Percentiles rank a stretch among this genome's conserved stretches.
Evolutionary conservation across 2,329 filamentous ascomycete genomes (phyloP).

Genomic region (Ceratocystis smalleyi): DNA sequence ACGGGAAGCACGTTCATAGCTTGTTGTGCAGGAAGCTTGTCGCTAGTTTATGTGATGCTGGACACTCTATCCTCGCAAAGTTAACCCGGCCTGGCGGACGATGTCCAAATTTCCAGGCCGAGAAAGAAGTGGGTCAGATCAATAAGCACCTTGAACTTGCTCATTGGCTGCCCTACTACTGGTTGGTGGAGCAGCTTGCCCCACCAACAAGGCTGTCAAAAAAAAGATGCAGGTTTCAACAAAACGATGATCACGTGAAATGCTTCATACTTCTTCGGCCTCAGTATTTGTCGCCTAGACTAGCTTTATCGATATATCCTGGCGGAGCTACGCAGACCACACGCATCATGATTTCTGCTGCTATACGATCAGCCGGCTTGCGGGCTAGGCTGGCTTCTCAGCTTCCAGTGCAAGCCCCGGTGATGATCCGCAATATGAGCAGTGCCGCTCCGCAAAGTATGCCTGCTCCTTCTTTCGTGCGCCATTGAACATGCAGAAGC

Average conservation of each 20-base stretch:
- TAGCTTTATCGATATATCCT: not conserved
- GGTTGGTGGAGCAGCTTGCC: not conserved
- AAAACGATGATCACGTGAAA: conserved; percentile 9
- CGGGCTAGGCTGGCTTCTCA: conserved; percentile 1
- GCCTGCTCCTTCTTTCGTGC: not conserved
- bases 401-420: not conserved
- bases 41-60: not conserved
- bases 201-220: not conserved
- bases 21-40: conserved; percentile 15
- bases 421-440: conserved; percentile 6
- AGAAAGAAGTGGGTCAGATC: not conserved
- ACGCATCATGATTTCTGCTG: conserved; percentile 1
- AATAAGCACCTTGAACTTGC: too few species aligned
- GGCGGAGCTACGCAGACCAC: not conserved
- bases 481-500: not conserved
- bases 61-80: not conserved
- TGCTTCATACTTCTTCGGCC: not conserved
- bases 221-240: not conserved
- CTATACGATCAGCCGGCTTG: conserved; percentile 8
- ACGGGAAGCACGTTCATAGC: conserved; percentile 46
- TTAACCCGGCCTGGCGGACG: not conserved
- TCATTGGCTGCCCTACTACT: conserved; percentile 15
- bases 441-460: conserved; percentile 11
- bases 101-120: conserved; percentile 3
- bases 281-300: not conserved